Evolutionary conservation across 2,329 filamentous ascomycete genomes (phyloP).

Genomic region (Drechslerella stenobrocha): DNA sequence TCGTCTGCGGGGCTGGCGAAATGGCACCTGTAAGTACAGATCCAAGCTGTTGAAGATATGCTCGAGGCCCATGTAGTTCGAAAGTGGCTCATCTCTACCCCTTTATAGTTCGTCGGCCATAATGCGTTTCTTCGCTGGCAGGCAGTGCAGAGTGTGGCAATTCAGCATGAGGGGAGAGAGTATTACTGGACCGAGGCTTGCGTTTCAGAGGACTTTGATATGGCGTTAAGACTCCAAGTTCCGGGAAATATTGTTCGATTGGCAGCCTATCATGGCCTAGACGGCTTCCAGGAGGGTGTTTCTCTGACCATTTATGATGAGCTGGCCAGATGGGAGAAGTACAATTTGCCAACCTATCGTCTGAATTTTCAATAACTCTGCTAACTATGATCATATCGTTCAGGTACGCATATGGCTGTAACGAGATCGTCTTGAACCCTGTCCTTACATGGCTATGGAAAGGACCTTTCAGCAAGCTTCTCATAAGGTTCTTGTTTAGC

Average conservation of each 20-base stretch:
- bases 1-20: slow-evolving; percentile 71
- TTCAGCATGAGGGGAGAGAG: slow-evolving; percentile 63
- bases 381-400: neutral
- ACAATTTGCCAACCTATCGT: too few relatives aligned
- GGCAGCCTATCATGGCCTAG: slow-evolving; percentile 66
- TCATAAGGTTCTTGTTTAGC: slow-evolving; percentile 64
- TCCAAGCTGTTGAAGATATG: neutral
- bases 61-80: too few relatives aligned
- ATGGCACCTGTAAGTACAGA: slow-evolving; percentile 61
- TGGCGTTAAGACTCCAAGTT: slow-evolving; percentile 71
- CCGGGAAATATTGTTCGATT: slow-evolving; percentile 70
- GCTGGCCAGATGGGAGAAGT: slow-evolving; percentile 71
- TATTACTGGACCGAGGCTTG: slow-evolving; percentile 75
- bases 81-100: neutral
- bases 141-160: slow-evolving; percentile 64
- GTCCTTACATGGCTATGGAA: slow-evolving; percentile 65
- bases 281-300: slow-evolving; percentile 73
- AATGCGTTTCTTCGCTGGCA: slow-evolving; percentile 74
- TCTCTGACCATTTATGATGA: slow-evolving; percentile 74
- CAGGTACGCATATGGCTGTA: slow-evolving; percentile 60
- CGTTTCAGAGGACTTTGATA: slow-evolving; percentile 77
- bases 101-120: slow-evolving; percentile 67
- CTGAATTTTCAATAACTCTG: slow-evolving; percentile 62
- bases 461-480: slow-evolving; percentile 69
- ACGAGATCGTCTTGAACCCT: slow-evolving; percentile 71